These are phyloP conservation scores for Onygenales sp. DNA, from an alignment of 2,329 filamentous ascomycete genomes.

Conservation along the genomic window DNA sequence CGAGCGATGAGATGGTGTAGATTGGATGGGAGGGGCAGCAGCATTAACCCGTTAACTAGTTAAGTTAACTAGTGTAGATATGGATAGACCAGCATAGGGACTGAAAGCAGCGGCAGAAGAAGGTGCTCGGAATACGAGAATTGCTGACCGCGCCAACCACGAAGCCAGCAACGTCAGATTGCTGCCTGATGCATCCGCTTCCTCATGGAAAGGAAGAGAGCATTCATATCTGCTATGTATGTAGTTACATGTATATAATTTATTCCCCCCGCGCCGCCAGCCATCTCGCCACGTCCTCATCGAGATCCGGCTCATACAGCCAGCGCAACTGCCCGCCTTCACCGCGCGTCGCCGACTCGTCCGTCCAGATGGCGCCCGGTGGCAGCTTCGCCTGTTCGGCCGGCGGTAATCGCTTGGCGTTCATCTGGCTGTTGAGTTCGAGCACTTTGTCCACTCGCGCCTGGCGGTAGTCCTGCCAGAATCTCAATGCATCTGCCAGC, in stretches of 20 bases:
- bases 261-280: not conserved
- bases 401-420: slow-evolving; percentile 37
- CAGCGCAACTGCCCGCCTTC: not conserved
- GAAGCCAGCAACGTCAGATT: too few species aligned
- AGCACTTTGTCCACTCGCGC: slow-evolving; percentile 40
- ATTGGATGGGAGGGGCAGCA: too few species aligned
- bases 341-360: not conserved
- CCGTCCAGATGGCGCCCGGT: not conserved
- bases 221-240: too few species aligned
- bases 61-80: too few species aligned
- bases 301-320: not conserved
- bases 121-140: too few species aligned
- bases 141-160: too few species aligned
- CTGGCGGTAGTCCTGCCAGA: slow-evolving; percentile 43
- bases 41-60: too few species aligned
- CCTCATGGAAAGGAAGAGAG: too few species aligned
- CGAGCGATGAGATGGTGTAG: too few species aligned
- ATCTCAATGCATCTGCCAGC: slow-evolving; percentile 22
- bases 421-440: slow-evolving; percentile 40
- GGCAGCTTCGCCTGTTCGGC: not conserved
- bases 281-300: not conserved
- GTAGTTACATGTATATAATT: not conserved
- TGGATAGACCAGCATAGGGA: too few species aligned
- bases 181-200: too few species aligned
- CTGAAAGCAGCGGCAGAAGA: too few species aligned